phyloP scores from a whole-genome alignment of 2,329 filamentous ascomycete species.

The Epicoccum sorghinum region DNA sequence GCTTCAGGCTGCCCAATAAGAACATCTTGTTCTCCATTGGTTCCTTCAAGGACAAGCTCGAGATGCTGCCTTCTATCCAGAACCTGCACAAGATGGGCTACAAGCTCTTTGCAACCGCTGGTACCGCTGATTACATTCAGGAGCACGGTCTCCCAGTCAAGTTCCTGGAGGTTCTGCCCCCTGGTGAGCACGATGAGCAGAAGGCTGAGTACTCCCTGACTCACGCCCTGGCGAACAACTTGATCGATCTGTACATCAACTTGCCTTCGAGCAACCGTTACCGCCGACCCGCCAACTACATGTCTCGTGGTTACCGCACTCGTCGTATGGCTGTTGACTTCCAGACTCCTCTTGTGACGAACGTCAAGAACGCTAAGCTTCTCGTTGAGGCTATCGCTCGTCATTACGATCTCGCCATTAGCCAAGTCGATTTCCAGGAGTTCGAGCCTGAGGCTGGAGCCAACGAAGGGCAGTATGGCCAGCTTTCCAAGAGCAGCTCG shows the following conservation, averaged over 20 bases:
- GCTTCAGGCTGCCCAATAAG: conserved; percentile 93
- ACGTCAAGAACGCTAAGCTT: conserved; percentile 99
- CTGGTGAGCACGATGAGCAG: conserved; percentile 72
- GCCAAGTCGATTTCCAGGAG: conserved; percentile 86
- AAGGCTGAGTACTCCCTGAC: conserved; percentile 97
- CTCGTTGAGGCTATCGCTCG: conserved; percentile 91
- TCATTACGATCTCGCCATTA: conserved; percentile 83
- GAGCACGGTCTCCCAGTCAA: conserved; percentile 92
- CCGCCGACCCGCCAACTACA: conserved; percentile 94
- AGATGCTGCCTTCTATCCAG: conserved; percentile 91
- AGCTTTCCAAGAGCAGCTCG: conserved; percentile 62
- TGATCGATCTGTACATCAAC: conserved; percentile 99
- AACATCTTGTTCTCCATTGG: conserved; percentile 96
- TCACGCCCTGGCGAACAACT: conserved; percentile 94
- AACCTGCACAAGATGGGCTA: conserved; percentile 91
- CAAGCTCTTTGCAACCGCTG: conserved; percentile 94
- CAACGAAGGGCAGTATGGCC: conserved; percentile 36
- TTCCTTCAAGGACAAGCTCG: conserved; percentile 96
- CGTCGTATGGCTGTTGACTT: conserved; percentile 98
- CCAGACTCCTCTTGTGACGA: conserved; percentile 95
- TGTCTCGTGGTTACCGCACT: conserved; percentile 96
- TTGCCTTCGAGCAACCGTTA: conserved; percentile 98
- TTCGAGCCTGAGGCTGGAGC: conserved; percentile 59
- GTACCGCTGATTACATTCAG: conserved; percentile 94
- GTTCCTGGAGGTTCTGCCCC: conserved; percentile 80